Base-by-base conservation (phyloP, 2,329 filamentous ascomycete species). In the Geosmithia flava region DNA sequence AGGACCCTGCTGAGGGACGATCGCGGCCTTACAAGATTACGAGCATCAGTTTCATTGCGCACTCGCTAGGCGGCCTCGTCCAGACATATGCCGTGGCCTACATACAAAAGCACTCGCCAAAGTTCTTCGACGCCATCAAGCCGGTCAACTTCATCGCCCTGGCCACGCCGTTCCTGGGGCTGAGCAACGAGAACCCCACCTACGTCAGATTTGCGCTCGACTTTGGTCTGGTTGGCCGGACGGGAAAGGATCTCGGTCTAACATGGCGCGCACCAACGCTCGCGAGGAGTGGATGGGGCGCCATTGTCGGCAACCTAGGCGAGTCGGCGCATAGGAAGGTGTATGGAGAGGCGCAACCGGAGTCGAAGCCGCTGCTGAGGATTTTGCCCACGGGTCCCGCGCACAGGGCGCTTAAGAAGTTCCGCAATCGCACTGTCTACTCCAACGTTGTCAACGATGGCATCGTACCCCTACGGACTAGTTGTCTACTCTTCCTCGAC, bases 361-460 rank as follows among this genome's bases (percentile, higher is more conserved):
- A 89, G 50, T 85, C 89, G 1, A 97, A 97, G 62, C 91, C 91
- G 2, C 68, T 97, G 39, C 68, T 97, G 19, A 78, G 91, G 19
- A 94, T 97, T 53, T 67, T 97, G 20, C 91, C 93, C 0, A 95
- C 87, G 7, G 91, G 91, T 0, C 90, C 91, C 16, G 93, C 91
- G 7, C 90, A 96, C 62, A 78, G 80, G 48, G 91, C 90, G 1
- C 68, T 97, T 41, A 83, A 85, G 60, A 88, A 87, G 66, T 97
- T 97, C 63, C 75, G 87, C 20, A 95, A 94, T 61, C 76, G 91
- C 16, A 97, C 93, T 0, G 74, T 96, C 1, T 97, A 97, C 62
- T 95, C 90, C 2, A 97, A 97, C 58, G 90, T 97, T 13, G 91
- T 97, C 55, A 97, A 97, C 59, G 91, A 97, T 65, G 91, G 90